Evolutionary conservation across 164 flowering plant species (phyloP).

Genomic region (Dillenia suffruticosa): DNA sequence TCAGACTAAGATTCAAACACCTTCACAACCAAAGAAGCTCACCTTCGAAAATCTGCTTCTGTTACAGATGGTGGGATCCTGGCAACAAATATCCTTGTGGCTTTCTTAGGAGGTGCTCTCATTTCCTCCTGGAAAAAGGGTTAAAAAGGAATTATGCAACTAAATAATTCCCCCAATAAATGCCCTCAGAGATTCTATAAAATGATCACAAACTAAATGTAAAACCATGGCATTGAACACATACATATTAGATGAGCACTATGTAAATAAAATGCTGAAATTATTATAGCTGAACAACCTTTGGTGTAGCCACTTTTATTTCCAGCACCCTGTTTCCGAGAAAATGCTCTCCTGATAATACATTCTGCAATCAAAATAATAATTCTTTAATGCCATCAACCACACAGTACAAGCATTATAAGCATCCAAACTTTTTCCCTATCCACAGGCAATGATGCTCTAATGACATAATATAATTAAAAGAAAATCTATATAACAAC

Average conservation of each 20-base stretch:
- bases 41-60: conserved; percentile 67
- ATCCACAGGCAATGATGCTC: too few species aligned
- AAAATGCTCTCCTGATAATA: conserved; percentile 65
- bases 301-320: conserved; percentile 97
- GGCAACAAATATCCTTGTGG: conserved; percentile 82
- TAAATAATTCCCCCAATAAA: neutral
- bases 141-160: neutral
- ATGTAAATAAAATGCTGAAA: conserved; percentile 1
- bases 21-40: neutral
- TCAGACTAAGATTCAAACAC: too few species aligned
- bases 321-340: conserved; percentile 86
- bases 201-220: neutral
- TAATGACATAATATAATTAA: too few species aligned
- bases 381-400: conserved; percentile 91
- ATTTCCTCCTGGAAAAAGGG: conserved; percentile 60
- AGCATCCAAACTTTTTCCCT: too few species aligned
- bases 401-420: too few species aligned
- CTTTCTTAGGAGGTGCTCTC: conserved; percentile 67
- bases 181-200: neutral
- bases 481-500: too few species aligned
- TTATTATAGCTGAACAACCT: conserved; percentile 38
- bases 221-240: neutral
- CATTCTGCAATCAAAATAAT: conserved; percentile 41
- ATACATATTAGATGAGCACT: neutral
- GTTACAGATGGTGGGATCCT: conserved; percentile 71